Base-by-base conservation (phyloP, 2,329 filamentous ascomycete genomes). In the Ophiostoma ips region DNA sequence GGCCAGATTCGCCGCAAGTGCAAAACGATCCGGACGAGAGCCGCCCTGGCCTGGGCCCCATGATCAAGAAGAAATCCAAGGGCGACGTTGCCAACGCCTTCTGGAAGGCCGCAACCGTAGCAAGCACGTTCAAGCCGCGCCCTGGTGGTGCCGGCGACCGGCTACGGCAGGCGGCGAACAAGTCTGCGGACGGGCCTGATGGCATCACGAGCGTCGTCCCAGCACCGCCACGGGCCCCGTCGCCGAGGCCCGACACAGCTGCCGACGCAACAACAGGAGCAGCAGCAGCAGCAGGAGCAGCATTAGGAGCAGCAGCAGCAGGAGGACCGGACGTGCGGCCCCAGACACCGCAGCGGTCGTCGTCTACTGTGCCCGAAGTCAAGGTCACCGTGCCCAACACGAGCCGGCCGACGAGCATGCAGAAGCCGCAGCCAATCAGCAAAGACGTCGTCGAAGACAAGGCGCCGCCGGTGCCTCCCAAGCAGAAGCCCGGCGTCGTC, bases 181-280 rank as follows among this genome's bases (percentile, higher is more conserved):
- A 69, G 55, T 78, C 75, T 51, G 64, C 66, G n/a, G 77, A 83
- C 21, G 87, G 84, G 5, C 84, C 87, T 7, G 89, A 95, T 67
- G 90, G 89, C 2, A 94, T 95, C 56, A 94, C 83, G 12, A 78
- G 83, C 36, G 89, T 95, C 35, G 84, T 95, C 19, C 86, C 86
- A 21, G 85, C 88, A 3, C 88, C 89, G 2, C 75, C 70, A 13
- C 68, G 72, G 30, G 69, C 72, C 1, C 57, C 61, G 9, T 66
- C 68, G 3, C 58, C 58, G 2, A 66, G 68, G 50, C 55, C 61
- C 7, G 63, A 61, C 58, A 54, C 61, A 24, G 49, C 51, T 1
- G 66, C 66, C 9, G 59, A 61, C 1, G 24, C n/a, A 6, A 28
- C 21, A 15, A 13, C 45, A 28, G 24, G 5, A 28, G 24, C 24